Conservation (phyloP, 352 stramenopile species). For the Paralagenidium karlingii region DNA sequence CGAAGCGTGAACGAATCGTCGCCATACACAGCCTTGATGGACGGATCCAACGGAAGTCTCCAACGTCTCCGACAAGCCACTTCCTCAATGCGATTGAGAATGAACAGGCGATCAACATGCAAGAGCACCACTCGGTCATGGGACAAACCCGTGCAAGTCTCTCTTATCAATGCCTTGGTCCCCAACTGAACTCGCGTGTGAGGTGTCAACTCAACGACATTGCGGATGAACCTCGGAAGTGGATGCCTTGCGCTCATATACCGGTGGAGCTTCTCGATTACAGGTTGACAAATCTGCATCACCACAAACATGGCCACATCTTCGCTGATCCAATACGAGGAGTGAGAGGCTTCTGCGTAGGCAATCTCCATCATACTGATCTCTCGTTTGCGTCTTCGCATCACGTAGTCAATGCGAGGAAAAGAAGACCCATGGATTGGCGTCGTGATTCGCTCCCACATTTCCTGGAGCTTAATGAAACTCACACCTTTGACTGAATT, state of each 20-base stretch:
- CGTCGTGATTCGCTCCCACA: slow-evolving; percentile 50
- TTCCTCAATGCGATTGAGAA: slow-evolving; percentile 45
- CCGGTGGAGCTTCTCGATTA: slow-evolving; percentile 65
- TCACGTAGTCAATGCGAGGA: slow-evolving; percentile 64
- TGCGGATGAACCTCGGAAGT: slow-evolving; percentile 59
- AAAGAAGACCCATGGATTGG: slow-evolving; percentile 68
- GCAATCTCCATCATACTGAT: slow-evolving; percentile 81
- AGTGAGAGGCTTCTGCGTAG: slow-evolving; percentile 71
- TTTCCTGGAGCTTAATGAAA: slow-evolving; percentile 70
- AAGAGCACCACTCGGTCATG: slow-evolving; percentile 65
- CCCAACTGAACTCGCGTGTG: slow-evolving; percentile 51
- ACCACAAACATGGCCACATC: slow-evolving; percentile 79
- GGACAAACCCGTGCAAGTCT: slow-evolving; percentile 64
- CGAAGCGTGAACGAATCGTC: slow-evolving; percentile 77
- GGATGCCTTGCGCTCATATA: slow-evolving; percentile 69
- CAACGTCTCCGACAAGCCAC: slow-evolving; percentile 61
- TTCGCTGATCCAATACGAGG: slow-evolving; percentile 83
- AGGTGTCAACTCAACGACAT: slow-evolving; percentile 67
- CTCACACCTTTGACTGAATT: slow-evolving; percentile 44
- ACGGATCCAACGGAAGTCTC: slow-evolving; percentile 33
- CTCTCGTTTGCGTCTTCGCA: slow-evolving; percentile 61
- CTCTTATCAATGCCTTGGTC: slow-evolving; percentile 60
- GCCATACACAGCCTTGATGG: slow-evolving; percentile 45
- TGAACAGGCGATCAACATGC: slow-evolving; percentile 51
- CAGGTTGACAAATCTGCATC: slow-evolving; percentile 75